Percentiles rank a stretch among this genome's conserved stretches.
These are phyloP conservation scores for Eimeria necatrix DNA, from an alignment of 169 alveolate species.

Conservation along the genomic window DNA sequence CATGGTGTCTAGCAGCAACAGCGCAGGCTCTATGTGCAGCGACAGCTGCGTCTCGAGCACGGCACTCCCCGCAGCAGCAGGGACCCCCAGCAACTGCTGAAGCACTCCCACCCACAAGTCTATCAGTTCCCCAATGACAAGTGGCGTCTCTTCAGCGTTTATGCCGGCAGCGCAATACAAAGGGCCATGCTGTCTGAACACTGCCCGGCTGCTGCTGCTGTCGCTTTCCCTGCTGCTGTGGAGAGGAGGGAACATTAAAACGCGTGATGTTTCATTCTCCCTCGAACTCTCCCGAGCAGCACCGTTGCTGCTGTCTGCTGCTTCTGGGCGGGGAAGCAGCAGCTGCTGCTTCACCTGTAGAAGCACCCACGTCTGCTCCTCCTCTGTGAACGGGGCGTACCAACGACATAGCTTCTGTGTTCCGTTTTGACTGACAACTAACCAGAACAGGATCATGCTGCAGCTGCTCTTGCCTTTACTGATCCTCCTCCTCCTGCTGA, in stretches of 20 bases:
- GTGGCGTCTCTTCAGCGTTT: not conserved
- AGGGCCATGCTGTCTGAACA: constrained; percentile 19
- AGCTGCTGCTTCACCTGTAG: constrained; percentile 21
- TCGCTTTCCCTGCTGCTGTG: not conserved
- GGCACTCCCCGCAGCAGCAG: not conserved
- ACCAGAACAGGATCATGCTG: not conserved
- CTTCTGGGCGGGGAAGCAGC: not conserved
- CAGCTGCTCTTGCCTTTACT: not conserved
- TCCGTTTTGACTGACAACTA: not conserved
- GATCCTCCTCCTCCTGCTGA: not conserved
- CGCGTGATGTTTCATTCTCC: not conserved
- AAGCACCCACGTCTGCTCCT: not conserved
- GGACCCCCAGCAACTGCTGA: not conserved
- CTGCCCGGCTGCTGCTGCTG: constrained; percentile 10
- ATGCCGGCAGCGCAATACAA: not conserved
- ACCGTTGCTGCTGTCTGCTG: not conserved
- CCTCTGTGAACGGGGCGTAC: not conserved
- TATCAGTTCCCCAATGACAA: not conserved
- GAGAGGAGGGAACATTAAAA: not conserved
- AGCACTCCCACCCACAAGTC: not conserved
- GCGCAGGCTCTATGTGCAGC: not conserved
- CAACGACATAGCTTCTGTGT: not conserved
- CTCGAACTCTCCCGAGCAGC: not conserved
- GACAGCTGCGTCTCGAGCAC: not conserved
- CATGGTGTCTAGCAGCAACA: not conserved